Evolutionary conservation across 1,139 yeast species (phyloP), one percentile per base, ranked within the genome.

Genomic region (Magnusiomyces ingens): DNA sequence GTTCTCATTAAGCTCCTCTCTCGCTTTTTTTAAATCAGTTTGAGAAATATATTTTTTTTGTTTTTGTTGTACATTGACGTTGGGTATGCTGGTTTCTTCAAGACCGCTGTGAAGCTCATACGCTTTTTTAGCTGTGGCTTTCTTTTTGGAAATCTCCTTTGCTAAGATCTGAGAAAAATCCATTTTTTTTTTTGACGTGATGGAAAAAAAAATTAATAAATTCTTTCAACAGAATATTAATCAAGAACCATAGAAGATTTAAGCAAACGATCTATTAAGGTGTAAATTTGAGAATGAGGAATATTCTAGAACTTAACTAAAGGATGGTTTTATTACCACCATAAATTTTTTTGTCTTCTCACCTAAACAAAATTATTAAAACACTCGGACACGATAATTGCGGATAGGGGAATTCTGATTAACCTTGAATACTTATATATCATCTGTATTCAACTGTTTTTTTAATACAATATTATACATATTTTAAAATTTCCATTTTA

Each of bases 61-160:
- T 26, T 26, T 51, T 41, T 42, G 35, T 41, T 51, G 21, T 1
- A 36, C 1, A 36, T 21, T 38, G 5, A 41, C 19, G 13, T 21
- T 40, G 22, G 55, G 54, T 22, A 32, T 49, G 11, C 46, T 32
- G 29, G 54, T 48, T 22, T 15, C 32, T n/a, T 37, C 15, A 10
- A 44, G 11, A 15, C 38, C 43, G 18, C 18, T 29, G 32, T 18
- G 18, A 12, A 38, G 18, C 15, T 45, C 37, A 13, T 45, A 19
- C 3, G 52, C 48, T 8, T 45, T 43, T 1, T 46, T 32, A 5
- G 29, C 40, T 10, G 46, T 47, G 1, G 52, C 57, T 55, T 64
- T 67, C 57, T 68, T 68, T 57, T 66, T 66, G 15, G 65, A 64
- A 41, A 68, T 68, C 53, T 68, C 71, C 37, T 63, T 61, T 12